These are phyloP conservation scores for Oxyria digyna DNA, from an alignment of 148 eudicot species.

Conservation along the genomic window DNA sequence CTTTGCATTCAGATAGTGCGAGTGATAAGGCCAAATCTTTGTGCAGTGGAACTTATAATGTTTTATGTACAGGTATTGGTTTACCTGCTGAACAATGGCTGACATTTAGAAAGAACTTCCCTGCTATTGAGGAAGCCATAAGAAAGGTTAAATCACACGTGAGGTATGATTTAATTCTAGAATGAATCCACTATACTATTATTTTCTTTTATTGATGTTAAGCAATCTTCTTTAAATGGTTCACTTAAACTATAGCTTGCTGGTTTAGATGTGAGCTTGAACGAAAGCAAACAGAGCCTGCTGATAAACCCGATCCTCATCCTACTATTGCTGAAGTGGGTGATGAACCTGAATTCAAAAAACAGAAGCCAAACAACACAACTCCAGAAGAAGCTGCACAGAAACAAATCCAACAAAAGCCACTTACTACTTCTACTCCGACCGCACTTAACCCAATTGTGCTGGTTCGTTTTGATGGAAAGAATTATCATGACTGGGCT, in stretches of 20 bases:
- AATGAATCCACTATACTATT: background rate
- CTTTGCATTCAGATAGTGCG: conserved; percentile 5
- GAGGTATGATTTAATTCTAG: conserved; percentile 24
- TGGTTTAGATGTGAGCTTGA: conserved; percentile 28
- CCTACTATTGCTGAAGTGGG: background rate
- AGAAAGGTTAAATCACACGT: conserved; percentile 27
- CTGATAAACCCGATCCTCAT: background rate
- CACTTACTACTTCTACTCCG: background rate
- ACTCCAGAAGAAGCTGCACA: background rate
- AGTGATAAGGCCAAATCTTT: background rate
- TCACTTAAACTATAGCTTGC: background rate
- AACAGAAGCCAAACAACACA: background rate
- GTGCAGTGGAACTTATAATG: background rate
- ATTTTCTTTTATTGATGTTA: background rate
- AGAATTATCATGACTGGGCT: conserved; percentile 47
- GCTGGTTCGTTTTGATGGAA: conserved; percentile 48
- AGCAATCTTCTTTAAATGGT: background rate
- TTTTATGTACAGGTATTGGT: conserved; percentile 26
- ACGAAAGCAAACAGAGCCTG: conserved; percentile 12
- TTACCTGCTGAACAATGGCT: conserved; percentile 44
- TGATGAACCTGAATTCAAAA: background rate
- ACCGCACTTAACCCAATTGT: conserved; percentile 6
- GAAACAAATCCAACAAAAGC: background rate
- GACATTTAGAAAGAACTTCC: conserved; percentile 34
- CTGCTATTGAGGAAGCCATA: conserved; percentile 55